phyloP scores from a whole-genome alignment of 352 stramenopile species.

The Pythium aquatile region DNA sequence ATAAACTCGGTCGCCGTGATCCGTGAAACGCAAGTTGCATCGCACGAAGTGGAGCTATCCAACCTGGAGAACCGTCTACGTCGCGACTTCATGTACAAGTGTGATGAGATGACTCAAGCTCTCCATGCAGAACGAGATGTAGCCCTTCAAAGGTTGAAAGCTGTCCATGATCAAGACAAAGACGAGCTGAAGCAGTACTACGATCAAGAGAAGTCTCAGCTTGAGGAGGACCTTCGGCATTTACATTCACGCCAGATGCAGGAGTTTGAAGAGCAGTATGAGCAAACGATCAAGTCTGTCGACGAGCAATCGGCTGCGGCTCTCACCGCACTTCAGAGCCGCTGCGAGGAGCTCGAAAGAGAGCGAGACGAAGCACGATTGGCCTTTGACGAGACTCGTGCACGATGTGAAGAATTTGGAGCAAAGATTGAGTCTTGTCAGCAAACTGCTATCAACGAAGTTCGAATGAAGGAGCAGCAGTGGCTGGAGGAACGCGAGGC shows the following conservation, averaged over 20 bases:
- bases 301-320: slow-evolving; percentile 24
- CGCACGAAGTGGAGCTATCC: slow-evolving; percentile 27
- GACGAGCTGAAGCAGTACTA: slow-evolving; percentile 52
- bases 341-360: slow-evolving; percentile 24
- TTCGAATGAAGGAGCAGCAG: background rate
- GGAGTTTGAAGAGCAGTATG: slow-evolving; percentile 32
- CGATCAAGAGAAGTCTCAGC: slow-evolving; percentile 54
- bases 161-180: slow-evolving; percentile 46
- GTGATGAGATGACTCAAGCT: slow-evolving; percentile 52
- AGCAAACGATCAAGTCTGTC: slow-evolving; percentile 21
- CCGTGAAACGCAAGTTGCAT: slow-evolving; percentile 3
- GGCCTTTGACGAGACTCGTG: slow-evolving; percentile 10
- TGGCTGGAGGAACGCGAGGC: slow-evolving; percentile 16
- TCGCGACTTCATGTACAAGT: slow-evolving; percentile 54
- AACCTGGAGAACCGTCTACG: slow-evolving; percentile 44
- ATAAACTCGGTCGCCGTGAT: background rate
- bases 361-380: slow-evolving; percentile 22
- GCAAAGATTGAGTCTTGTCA: slow-evolving; percentile 9
- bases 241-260: slow-evolving; percentile 31
- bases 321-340: slow-evolving; percentile 18
- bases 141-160: slow-evolving; percentile 41
- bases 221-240: slow-evolving; percentile 45
- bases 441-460: background rate
- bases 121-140: slow-evolving; percentile 50
- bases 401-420: slow-evolving; percentile 17